Conservation (phyloP, 2,329 filamentous ascomycete genomes). For the Dactylellina cionopaga region DNA sequence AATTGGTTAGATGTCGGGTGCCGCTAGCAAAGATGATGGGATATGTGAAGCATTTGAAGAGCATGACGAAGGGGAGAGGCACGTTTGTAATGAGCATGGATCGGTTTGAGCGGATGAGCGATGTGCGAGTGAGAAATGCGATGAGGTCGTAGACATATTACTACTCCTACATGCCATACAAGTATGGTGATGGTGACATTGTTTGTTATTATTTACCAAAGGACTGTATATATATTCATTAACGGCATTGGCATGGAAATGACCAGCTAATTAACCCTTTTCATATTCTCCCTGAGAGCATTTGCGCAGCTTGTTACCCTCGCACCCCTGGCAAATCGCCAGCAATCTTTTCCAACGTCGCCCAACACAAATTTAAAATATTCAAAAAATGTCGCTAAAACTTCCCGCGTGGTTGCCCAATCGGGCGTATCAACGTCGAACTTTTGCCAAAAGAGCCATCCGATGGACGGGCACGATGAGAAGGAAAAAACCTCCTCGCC, state of each 20-base stretch:
- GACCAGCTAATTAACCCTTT: too few relatives aligned
- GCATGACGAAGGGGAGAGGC: constrained; percentile 84
- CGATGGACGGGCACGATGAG: neutral
- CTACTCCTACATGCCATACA: too few relatives aligned
- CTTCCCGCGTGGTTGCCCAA: neutral
- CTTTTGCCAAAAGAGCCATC: constrained; percentile 1
- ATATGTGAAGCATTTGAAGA: constrained; percentile 87
- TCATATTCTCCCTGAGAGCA: too few relatives aligned
- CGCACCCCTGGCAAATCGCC: constrained; percentile 1
- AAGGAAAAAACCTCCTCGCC: neutral
- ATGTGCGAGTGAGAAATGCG: constrained; percentile 68
- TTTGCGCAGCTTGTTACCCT: constrained; percentile 27
- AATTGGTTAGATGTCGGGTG: constrained; percentile 82
- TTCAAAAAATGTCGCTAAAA: too few relatives aligned
- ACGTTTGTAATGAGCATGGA: constrained; percentile 80
- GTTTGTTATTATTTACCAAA: too few relatives aligned
- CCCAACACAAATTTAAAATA: neutral
- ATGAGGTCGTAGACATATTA: too few relatives aligned
- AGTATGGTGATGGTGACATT: too few relatives aligned
- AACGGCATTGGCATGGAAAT: too few relatives aligned
- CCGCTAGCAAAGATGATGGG: constrained; percentile 97
- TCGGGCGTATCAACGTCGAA: neutral
- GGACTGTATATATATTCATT: too few relatives aligned
- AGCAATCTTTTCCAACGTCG: constrained; percentile 17
- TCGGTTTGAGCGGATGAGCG: constrained; percentile 74